phyloP scores from a whole-genome alignment of 108 stramenopile genomes.

The Fistulifera pelliculosa region DNA sequence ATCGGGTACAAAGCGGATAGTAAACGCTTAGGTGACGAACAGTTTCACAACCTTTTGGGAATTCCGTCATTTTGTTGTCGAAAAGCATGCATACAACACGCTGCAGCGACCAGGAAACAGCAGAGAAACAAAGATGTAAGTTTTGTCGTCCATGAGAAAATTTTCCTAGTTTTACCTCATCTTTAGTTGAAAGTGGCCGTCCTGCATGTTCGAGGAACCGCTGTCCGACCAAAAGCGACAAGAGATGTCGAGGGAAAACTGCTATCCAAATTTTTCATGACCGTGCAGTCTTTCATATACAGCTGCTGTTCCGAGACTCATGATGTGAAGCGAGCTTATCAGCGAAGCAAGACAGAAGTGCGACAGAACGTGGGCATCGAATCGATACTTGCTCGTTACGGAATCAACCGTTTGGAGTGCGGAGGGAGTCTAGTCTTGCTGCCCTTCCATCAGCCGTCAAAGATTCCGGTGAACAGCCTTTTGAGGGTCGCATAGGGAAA shows the following conservation, averaged over 20 bases:
- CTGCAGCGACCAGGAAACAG: conserved; percentile 31
- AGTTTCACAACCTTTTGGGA: conserved; percentile 59
- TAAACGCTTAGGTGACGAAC: conserved; percentile 66
- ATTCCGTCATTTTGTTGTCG: conserved; percentile 73
- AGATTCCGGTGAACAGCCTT: conserved; percentile 71
- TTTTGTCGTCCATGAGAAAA: not conserved
- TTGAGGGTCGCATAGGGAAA: conserved; percentile 67
- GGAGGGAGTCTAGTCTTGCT: conserved; percentile 49
- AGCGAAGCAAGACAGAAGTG: conserved; percentile 16
- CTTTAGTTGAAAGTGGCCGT: conserved; percentile 52
- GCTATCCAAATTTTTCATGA: conserved; percentile 59
- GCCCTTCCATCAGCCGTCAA: conserved; percentile 34
- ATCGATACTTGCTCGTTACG: conserved; percentile 53
- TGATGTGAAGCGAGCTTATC: conserved; percentile 43
- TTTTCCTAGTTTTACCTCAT: conserved; percentile 1
- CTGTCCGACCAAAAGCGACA: conserved; percentile 56
- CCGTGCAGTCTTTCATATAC: conserved; percentile 73
- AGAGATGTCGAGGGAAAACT: conserved; percentile 78
- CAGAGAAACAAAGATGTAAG: conserved; percentile 59
- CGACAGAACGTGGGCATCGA: conserved; percentile 13
- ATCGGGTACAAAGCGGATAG: conserved; percentile 58
- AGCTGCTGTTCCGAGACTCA: conserved; percentile 63
- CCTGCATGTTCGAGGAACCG: conserved; percentile 52
- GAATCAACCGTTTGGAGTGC: conserved; percentile 35
- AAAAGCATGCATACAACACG: conserved; percentile 65